phyloP scores from a whole-genome alignment of 2,329 filamentous ascomycete species.

The Calonectria leucothoes region DNA sequence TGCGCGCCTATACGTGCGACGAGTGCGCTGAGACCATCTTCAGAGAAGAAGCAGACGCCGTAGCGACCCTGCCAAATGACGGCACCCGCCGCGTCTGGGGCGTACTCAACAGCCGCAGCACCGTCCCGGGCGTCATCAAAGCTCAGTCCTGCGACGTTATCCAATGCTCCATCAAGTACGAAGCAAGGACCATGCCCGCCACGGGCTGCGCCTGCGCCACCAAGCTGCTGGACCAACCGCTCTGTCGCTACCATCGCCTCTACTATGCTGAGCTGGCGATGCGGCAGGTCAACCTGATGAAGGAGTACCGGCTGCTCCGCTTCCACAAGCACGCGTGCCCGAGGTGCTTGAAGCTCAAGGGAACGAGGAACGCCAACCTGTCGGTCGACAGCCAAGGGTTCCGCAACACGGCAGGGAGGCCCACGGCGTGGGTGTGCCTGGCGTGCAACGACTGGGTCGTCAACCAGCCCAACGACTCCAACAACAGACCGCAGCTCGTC shows the following conservation, averaged over 20 bases:
- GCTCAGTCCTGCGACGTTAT: background rate
- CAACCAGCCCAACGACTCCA: constrained; percentile 36
- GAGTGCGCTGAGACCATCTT: constrained; percentile 38
- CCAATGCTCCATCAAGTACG: constrained; percentile 16
- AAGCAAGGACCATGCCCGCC: constrained; percentile 26
- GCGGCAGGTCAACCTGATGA: constrained; percentile 35
- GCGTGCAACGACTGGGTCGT: constrained; percentile 47
- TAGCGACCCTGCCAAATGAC: constrained; percentile 18
- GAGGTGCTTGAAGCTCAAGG: constrained; percentile 40
- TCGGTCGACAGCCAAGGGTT: constrained; percentile 33
- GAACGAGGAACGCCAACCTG: constrained; percentile 5
- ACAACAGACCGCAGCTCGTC: constrained; percentile 32
- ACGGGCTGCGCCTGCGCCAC: constrained; percentile 53
- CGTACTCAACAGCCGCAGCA: constrained; percentile 9
- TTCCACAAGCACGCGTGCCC: constrained; percentile 46
- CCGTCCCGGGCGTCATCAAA: constrained; percentile 41
- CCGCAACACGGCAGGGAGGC: background rate
- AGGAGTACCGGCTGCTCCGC: constrained; percentile 39
- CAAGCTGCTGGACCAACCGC: constrained; percentile 46
- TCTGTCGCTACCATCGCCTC: constrained; percentile 52
- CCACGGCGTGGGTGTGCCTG: constrained; percentile 47
- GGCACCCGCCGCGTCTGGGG: constrained; percentile 44
- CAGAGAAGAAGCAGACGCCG: background rate
- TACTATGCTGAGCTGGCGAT: constrained; percentile 41
- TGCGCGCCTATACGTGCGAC: constrained; percentile 52